These are phyloP conservation scores for Naganishia antarctica DNA, from an alignment of 768 basidiomycete genomes.

Conservation along the genomic window DNA sequence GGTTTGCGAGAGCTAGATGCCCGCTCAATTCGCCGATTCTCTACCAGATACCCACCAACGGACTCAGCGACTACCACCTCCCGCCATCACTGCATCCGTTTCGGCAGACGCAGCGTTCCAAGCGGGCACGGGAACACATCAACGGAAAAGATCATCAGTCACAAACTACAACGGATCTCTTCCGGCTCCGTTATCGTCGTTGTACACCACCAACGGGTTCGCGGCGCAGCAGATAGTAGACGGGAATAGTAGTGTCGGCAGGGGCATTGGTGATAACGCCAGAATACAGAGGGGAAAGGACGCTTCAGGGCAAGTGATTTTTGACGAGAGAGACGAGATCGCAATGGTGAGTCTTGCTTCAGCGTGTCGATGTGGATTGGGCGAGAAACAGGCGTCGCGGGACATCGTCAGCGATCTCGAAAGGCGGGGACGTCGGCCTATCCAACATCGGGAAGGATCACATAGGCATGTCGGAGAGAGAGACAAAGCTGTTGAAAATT, in stretches of 20 bases:
- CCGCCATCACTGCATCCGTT: neutral
- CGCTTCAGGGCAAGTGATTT: neutral
- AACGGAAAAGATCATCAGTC: conserved; percentile 1
- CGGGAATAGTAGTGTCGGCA: neutral
- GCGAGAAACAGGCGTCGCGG: no score
- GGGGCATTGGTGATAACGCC: neutral
- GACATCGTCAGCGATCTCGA: no score
- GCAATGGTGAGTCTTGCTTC: neutral
- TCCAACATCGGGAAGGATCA: no score
- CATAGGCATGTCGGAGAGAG: no score
- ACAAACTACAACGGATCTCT: no score
- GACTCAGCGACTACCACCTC: neutral
- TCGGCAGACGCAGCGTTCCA: conserved; percentile 1
- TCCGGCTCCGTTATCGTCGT: neutral
- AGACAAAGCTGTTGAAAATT: no score
- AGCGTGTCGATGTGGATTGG: no score
- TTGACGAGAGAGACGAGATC: conserved; percentile 10
- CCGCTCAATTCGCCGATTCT: conserved; percentile 7
- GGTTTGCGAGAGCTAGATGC: conserved; percentile 4
- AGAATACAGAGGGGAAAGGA: conserved; percentile 6
- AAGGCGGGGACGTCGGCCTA: no score
- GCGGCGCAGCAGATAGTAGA: neutral
- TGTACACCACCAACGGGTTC: neutral
- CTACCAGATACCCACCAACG: conserved; percentile 1
- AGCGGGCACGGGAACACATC: conserved; percentile 2